Conservation (phyloP, 345 rosid genomes). For the Toxicodendron radicans region DNA sequence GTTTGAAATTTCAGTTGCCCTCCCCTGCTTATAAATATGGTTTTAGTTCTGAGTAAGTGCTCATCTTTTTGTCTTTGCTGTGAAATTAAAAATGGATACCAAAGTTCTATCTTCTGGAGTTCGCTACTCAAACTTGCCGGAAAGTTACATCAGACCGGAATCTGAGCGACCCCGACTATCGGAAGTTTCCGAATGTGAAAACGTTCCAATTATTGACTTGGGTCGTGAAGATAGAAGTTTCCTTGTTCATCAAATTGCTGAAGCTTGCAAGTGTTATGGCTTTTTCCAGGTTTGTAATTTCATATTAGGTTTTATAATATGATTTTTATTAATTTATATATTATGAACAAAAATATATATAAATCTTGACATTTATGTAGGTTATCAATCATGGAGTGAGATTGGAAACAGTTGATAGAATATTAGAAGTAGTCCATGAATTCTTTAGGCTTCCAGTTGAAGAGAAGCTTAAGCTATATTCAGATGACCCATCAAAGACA, state of each 20-base stretch:
- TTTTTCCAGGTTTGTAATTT: conserved; percentile 61
- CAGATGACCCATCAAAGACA: conserved; percentile 82
- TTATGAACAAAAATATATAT: background rate
- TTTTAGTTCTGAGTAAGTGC: too few species aligned
- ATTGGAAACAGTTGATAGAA: conserved; percentile 34
- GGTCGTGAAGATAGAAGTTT: conserved; percentile 43
- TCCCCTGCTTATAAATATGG: too few species aligned
- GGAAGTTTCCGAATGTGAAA: conserved; percentile 48
- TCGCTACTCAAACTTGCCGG: conserved; percentile 52
- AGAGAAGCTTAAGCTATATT: conserved; percentile 81
- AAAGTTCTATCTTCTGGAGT: conserved; percentile 64
- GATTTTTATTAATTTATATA: background rate
- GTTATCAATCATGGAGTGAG: conserved; percentile 68
- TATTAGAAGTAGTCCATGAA: conserved; percentile 50
- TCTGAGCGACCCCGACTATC: conserved; percentile 67
- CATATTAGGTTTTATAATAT: background rate
- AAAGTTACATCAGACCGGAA: conserved; percentile 62
- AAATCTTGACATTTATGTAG: conserved; percentile 25
- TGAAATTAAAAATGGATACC: conserved; percentile 39
- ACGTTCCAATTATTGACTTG: conserved; percentile 71
- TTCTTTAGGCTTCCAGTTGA: conserved; percentile 69
- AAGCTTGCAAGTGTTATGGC: conserved; percentile 60
- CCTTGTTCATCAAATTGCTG: conserved; percentile 39
- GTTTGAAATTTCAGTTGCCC: too few species aligned
- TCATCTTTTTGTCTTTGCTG: too few species aligned